Evolutionary conservation across 192 early-diverging fungal species (phyloP).

Genomic region (Coemansia asiatica): DNA sequence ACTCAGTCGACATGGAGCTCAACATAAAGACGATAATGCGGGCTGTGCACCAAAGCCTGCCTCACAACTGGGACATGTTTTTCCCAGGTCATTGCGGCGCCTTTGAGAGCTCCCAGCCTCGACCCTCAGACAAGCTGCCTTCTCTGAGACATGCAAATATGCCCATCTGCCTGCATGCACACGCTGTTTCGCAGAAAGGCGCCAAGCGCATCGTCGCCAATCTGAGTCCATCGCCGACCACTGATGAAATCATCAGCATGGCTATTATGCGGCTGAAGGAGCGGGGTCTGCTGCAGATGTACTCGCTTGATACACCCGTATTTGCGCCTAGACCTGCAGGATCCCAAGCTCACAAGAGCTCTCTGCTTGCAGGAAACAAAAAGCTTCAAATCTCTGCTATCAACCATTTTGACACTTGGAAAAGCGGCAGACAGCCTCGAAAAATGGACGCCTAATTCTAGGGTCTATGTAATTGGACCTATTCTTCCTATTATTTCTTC

Average conservation of each 20-base stretch:
- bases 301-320: constrained; percentile 33
- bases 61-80: constrained; percentile 36
- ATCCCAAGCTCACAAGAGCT: no score
- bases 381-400: constrained; percentile 24
- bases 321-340: constrained; percentile 14
- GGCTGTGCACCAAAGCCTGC: constrained; percentile 20
- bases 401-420: constrained; percentile 24
- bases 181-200: constrained; percentile 32
- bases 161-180: constrained; percentile 38
- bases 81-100: constrained; percentile 43
- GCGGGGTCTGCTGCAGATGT: constrained; percentile 25
- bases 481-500: no score
- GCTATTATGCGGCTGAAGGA: constrained; percentile 42
- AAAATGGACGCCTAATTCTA: no score
- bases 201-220: constrained; percentile 11
- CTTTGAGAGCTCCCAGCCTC: constrained; percentile 24
- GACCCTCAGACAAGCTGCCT: not conserved
- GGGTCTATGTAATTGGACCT: no score
- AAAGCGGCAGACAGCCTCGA: no score
- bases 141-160: constrained; percentile 26
- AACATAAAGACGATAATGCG: constrained; percentile 31
- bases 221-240: constrained; percentile 13
- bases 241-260: constrained; percentile 25
- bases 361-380: constrained; percentile 17
- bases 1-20: constrained; percentile 42